Percentiles rank a stretch among this genome's conserved stretches.
Evolutionary conservation across 495 filamentous ascomycete genomes (phyloP).

Genomic region (Aspergillus taichungensis): DNA sequence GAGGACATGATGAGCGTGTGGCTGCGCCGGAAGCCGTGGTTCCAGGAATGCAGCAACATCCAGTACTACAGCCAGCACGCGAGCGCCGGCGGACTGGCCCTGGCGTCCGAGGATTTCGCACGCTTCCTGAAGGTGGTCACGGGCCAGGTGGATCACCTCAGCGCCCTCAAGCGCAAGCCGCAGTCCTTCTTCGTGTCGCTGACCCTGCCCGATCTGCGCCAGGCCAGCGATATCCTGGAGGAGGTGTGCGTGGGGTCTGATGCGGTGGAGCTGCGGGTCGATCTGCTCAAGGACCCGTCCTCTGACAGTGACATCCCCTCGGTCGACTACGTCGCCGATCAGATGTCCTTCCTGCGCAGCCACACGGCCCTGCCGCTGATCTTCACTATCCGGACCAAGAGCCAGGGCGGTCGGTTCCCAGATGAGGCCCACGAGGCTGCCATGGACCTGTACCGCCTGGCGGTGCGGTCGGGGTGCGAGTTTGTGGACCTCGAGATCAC

Average conservation of each 20-base stretch:
- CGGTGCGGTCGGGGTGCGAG: conserved; percentile 75
- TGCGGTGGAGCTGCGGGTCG: conserved; percentile 89
- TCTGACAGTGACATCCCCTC: conserved; percentile 50
- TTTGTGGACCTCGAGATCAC: conserved; percentile 92
- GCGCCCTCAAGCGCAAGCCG: conserved; percentile 56
- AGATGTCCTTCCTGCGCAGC: conserved; percentile 72
- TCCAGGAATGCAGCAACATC: conserved; percentile 87
- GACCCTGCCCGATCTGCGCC: conserved; percentile 65
- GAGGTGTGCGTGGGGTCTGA: conserved; percentile 76
- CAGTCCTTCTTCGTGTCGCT: conserved; percentile 90
- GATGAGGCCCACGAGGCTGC: conserved; percentile 64
- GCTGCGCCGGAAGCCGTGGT: conserved; percentile 85
- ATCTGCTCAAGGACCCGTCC: conserved; percentile 71
- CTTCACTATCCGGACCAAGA: conserved; percentile 80
- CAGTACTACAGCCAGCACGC: conserved; percentile 78
- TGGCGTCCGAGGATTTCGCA: conserved; percentile 67
- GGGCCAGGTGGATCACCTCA: conserved; percentile 57
- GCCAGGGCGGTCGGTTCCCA: conserved; percentile 84
- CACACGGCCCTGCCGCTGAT: conserved; percentile 76
- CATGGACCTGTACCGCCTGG: conserved; percentile 63
- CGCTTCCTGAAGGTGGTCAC: conserved; percentile 69
- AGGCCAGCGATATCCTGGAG: conserved; percentile 54
- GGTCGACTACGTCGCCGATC: conserved; percentile 67
- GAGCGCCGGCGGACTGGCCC: conserved; percentile 38
- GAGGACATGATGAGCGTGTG: conserved; percentile 93